phyloP scores from a whole-genome alignment of 2,329 filamentous ascomycete genomes.

The Phaeosphaeria sp. region DNA sequence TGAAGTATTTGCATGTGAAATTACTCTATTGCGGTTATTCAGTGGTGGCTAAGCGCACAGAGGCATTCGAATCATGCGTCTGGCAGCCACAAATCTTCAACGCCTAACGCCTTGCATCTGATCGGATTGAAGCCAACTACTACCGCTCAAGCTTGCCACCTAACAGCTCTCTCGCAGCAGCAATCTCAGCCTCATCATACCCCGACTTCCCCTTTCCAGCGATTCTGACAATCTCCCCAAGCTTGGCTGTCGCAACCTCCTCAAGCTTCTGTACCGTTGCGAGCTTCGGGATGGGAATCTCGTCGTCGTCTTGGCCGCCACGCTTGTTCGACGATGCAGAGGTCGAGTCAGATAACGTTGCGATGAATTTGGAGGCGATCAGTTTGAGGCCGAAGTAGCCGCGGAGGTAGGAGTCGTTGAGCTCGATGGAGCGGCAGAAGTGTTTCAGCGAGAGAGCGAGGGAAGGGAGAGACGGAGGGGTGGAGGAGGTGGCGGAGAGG shows the following conservation, averaged over 20 bases:
- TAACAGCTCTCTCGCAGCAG: slow-evolving; percentile 73
- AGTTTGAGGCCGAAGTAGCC: slow-evolving; percentile 92
- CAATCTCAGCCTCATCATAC: slow-evolving; percentile 74
- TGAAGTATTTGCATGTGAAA: not conserved
- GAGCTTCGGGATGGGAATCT: slow-evolving; percentile 60
- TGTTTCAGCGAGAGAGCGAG: slow-evolving; percentile 79
- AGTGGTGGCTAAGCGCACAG: not conserved
- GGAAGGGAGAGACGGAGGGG: slow-evolving; percentile 42
- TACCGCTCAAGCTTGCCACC: slow-evolving; percentile 50
- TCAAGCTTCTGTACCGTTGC: slow-evolving; percentile 72
- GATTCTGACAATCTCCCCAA: slow-evolving; percentile 76
- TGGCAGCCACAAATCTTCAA: not conserved
- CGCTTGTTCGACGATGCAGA: slow-evolving; percentile 30
- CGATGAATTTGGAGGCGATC: slow-evolving; percentile 57
- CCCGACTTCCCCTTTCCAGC: slow-evolving; percentile 68
- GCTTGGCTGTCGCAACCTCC: slow-evolving; percentile 74
- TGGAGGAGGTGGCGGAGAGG: slow-evolving; percentile 60
- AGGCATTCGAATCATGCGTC: not conserved
- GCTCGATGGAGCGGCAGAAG: slow-evolving; percentile 88
- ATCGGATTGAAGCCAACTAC: not conserved
- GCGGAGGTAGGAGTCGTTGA: slow-evolving; percentile 90
- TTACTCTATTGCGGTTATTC: not conserved
- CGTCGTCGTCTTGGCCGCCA: slow-evolving; percentile 44
- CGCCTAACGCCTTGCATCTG: slow-evolving; percentile 10
- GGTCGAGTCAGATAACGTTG: slow-evolving; percentile 39